Evolutionary conservation across 1,284 basidiomycete species (phyloP), one percentile per base, ranked within the genome.

Genomic region (Lignosus rhinocerotis): DNA sequence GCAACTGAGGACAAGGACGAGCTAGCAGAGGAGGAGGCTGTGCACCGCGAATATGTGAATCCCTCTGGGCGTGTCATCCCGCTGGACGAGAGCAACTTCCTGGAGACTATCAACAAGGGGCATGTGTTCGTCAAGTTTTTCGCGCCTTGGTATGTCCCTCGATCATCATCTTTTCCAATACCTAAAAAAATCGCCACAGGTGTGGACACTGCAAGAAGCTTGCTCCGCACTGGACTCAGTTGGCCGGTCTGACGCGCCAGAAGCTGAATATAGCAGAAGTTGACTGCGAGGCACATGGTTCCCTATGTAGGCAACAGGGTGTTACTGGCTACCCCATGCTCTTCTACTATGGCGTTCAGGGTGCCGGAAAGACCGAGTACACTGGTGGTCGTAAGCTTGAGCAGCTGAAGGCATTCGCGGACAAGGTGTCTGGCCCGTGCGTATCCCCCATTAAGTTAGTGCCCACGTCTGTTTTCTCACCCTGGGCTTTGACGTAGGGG

Each of bases 151-250:
- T 85, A 67, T 43, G 76, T 70, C 25, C 8, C 42, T 48, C 21
- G 14, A 11, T 14, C 25, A 6, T 12, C 16, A 1, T n/a, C n/a
- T n/a, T n/a, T n/a, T n/a, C n/a, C n/a, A n/a, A n/a, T n/a, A n/a
- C n/a, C n/a, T n/a, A n/a, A n/a, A n/a, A n/a, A n/a, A n/a, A n/a
- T n/a, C n/a, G n/a, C n/a, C n/a, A n/a, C 34, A 83, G 85, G 85
- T 96, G 94, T 71, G 88, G 90, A 1, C 94, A 96, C 76, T 96
- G 94, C 81, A 94, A 95, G 76, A 91, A 92, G 67, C 81, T 96
- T 2, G 90, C 91, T 0, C 93, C 94, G 0, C 78, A 77, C 0
- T 96, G 93, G 88, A 77, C 77, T 1, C 78, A 90, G 53, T 81
- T 98, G 6, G 94, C 90, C 0, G 73, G 75, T 41, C 75, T 77